Conservation (phyloP, 495 filamentous ascomycete genomes). For the Podospora anserina region DNA sequence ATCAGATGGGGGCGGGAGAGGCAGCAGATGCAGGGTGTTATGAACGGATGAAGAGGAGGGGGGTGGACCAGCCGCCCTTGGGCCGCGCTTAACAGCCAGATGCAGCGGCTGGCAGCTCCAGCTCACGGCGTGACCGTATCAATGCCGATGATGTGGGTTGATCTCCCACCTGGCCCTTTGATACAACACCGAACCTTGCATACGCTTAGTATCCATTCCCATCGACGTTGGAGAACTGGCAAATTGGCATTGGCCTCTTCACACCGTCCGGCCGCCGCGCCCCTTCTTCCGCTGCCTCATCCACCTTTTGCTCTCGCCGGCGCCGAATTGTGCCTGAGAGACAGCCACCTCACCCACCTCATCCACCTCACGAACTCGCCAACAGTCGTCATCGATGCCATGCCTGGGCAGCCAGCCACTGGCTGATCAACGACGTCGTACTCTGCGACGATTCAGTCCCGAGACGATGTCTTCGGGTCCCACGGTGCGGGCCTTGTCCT, state of each 20-base stretch:
- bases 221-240: background rate
- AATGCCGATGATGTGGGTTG: constrained; percentile 31
- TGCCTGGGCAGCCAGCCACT: background rate
- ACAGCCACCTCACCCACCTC: background rate
- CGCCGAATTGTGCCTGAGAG: background rate
- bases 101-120: background rate
- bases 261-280: background rate
- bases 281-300: background rate
- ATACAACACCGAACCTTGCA: constrained; percentile 39
- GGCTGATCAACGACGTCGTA: background rate
- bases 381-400: background rate
- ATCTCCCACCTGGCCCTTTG: constrained; percentile 30
- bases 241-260: background rate
- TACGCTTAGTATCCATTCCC: constrained; percentile 29
- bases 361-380: background rate
- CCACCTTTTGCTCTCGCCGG: background rate
- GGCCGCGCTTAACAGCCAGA: constrained; percentile 8
- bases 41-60: background rate
- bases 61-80: background rate
- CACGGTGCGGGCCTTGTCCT: constrained; percentile 10
- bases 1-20: background rate
- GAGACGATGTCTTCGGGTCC: constrained; percentile 25
- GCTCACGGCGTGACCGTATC: constrained; percentile 27
- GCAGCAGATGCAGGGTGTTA: constrained; percentile 1
- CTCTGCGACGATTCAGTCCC: constrained; percentile 14